Evolutionary conservation across 1,284 basidiomycete species (phyloP).

Genomic region (Sporisorium sorghi): DNA sequence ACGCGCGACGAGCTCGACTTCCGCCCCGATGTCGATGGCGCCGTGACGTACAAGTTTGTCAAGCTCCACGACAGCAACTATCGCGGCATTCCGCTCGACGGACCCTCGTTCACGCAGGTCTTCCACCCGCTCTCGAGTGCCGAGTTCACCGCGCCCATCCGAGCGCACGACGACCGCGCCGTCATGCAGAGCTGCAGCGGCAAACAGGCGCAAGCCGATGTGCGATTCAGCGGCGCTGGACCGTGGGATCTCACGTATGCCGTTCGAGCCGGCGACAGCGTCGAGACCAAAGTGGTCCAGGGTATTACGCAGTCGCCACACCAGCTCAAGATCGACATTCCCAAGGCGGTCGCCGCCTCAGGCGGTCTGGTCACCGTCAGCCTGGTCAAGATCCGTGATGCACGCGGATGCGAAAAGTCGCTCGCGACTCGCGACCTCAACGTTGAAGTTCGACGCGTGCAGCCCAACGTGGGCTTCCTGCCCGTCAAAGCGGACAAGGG

Average conservation of each 20-base stretch:
- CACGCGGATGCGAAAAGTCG: slow-evolving; percentile 84
- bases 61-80: slow-evolving; percentile 88
- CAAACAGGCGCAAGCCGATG: slow-evolving; percentile 58
- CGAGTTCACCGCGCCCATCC: slow-evolving; percentile 54
- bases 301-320: slow-evolving; percentile 62
- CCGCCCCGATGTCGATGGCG: slow-evolving; percentile 87
- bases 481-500: slow-evolving; percentile 70
- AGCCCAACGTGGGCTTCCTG: slow-evolving; percentile 88
- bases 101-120: slow-evolving; percentile 62
- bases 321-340: slow-evolving; percentile 68
- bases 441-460: slow-evolving; percentile 87
- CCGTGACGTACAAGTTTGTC: slow-evolving; percentile 86
- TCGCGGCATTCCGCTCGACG: slow-evolving; percentile 72
- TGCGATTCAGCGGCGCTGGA: slow-evolving; percentile 60
- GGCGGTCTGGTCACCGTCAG: slow-evolving; percentile 85
- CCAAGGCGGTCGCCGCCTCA: slow-evolving; percentile 74
- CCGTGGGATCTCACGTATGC: slow-evolving; percentile 66
- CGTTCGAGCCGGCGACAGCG: slow-evolving; percentile 43
- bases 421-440: slow-evolving; percentile 82
- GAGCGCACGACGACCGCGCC: slow-evolving; percentile 41
- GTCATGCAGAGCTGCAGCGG: slow-evolving; percentile 66
- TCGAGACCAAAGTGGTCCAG: slow-evolving; percentile 50
- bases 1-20: slow-evolving; percentile 86
- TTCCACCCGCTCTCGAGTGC: slow-evolving; percentile 67
- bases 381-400: slow-evolving; percentile 85